These are phyloP conservation scores for Artemisia argyi DNA, from an alignment of 129 eudicot genomes.

Conservation along the genomic window DNA sequence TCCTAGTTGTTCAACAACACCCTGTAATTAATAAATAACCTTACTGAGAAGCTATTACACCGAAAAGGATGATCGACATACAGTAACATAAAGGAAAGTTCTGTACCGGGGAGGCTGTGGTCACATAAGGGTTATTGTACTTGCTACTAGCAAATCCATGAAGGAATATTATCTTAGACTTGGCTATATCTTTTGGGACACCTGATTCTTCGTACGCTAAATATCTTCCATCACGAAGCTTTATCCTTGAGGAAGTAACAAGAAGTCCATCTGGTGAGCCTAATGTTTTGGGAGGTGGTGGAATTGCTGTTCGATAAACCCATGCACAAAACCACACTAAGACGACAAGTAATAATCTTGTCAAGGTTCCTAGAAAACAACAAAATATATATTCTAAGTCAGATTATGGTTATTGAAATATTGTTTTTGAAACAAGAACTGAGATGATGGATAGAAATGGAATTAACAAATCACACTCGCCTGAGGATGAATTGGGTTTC, in stretches of 20 bases:
- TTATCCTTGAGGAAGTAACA: constrained; percentile 65
- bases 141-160: constrained; percentile 66
- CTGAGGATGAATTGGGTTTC: background rate
- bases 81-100: background rate
- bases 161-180: constrained; percentile 51
- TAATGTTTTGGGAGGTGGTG: constrained; percentile 67
- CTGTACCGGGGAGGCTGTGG: constrained; percentile 48
- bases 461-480: constrained; percentile 6
- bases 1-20: constrained; percentile 48
- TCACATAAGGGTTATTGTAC: constrained; percentile 45
- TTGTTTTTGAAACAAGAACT: no score
- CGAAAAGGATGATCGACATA: background rate
- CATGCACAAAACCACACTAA: constrained; percentile 52
- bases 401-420: no score
- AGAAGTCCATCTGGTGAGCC: constrained; percentile 73
- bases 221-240: constrained; percentile 75
- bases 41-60: no score
- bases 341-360: constrained; percentile 43
- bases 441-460: no score
- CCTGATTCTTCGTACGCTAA: constrained; percentile 71
- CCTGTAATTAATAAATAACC: constrained; percentile 26
- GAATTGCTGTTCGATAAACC: constrained; percentile 58
- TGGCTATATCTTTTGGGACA: constrained; percentile 64
- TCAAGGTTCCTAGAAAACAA: constrained; percentile 38
- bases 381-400: no score